Evolutionary conservation across 129 eudicot genomes (phyloP), one percentile per base, ranked within the genome.

Genomic region (Mikania micrantha): DNA sequence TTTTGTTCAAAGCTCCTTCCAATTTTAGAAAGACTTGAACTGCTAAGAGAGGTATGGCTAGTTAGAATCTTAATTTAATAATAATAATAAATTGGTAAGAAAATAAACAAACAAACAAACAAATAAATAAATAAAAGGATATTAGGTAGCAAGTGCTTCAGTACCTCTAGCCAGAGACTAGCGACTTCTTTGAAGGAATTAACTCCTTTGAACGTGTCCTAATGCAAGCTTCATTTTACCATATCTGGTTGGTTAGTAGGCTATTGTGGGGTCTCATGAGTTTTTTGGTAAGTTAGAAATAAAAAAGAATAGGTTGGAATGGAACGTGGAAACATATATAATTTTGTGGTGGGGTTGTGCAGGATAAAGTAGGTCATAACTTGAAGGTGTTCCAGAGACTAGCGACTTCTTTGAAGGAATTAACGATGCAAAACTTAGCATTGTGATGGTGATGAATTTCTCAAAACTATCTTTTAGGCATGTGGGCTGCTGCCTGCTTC

Each of bases 321-420:
- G 42, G 35, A 48, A 31, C n/a, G n/a, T n/a, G n/a, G n/a, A n/a
- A n/a, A n/a, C n/a, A 21, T 24, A 24, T 53, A 53, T 21, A 53
- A 24, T 53, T 22, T 17, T 28, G 22, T 25, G 29, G 0, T 11
- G 27, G 5, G 5, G 25, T 31, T 16, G 41, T 79, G 64, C 90
- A 93, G 99, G 95, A 85, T 27, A 93, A 93, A 86, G 81, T 79
- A 34, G 99, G 96, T 9, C 96, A 86, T 56, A 83, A 69, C 71
- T 81, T 88, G 4, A 89, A 93, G 80, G 99, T 89, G 57, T 93
- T 93, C 58, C 83, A 80, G 45, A 84, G 99, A 83, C 69, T 93
- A 72, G 90, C 70, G 15, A 79, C 74, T 66, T 84, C 95, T 17
- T 78, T 93, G 42, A 93, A 87, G 81, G 96, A 93, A 68, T 28